A percentile compares a stretch with the other conserved stretches of the same genome.
phyloP scores from a whole-genome alignment of 148 eudicot species.

The Pharnaceum exiguum region DNA sequence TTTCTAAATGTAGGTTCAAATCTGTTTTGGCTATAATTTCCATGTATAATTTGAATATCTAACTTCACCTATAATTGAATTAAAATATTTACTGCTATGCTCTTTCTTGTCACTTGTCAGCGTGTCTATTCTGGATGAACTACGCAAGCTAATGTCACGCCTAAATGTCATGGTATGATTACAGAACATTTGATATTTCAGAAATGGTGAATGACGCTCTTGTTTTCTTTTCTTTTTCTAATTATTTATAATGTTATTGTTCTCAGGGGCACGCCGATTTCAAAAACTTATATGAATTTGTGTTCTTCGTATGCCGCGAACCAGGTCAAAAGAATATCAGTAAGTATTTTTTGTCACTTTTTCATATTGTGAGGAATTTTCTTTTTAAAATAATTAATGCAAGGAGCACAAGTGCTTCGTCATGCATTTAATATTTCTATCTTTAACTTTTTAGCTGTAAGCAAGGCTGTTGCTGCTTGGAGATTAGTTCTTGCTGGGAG shows the following conservation, averaged over 20 bases:
- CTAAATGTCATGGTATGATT: constrained; percentile 53
- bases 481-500: constrained; percentile 74
- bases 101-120: constrained; percentile 44
- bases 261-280: constrained; percentile 76
- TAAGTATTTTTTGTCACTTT: constrained; percentile 29
- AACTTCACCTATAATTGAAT: background rate
- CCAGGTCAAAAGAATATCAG: constrained; percentile 84
- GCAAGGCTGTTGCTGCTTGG: constrained; percentile 80
- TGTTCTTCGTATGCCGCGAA: constrained; percentile 79
- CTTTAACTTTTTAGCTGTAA: constrained; percentile 46
- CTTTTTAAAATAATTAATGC: background rate
- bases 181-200: background rate
- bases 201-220: background rate
- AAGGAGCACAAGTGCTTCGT: background rate
- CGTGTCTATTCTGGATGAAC: constrained; percentile 47
- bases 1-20: no score
- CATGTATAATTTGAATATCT: background rate
- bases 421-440: constrained; percentile 1
- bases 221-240: background rate
- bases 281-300: constrained; percentile 78
- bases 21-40: background rate
- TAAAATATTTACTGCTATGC: background rate
- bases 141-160: constrained; percentile 59
- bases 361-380: background rate
- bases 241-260: background rate